Conservation (phyloP, 108 stramenopile genomes). For the Skeletonema costatum region DNA sequence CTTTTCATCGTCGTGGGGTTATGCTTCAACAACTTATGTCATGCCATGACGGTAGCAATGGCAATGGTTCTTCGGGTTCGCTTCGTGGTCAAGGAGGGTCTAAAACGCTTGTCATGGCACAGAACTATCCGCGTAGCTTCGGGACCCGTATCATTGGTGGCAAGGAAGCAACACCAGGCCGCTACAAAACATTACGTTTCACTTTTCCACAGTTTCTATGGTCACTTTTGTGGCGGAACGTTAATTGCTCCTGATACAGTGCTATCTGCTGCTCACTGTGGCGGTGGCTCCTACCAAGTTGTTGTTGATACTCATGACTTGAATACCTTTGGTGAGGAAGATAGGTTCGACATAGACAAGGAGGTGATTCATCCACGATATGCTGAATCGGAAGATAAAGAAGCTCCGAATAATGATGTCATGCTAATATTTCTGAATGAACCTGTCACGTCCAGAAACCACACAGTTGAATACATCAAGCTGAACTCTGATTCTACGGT, state of each 20-base stretch:
- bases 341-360: neutral
- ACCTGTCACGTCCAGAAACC: neutral
- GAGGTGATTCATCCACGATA: neutral
- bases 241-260: constrained; percentile 59
- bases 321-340: neutral
- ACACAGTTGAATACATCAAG: neutral
- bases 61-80: too few species aligned
- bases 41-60: too few species aligned
- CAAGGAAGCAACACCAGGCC: constrained; percentile 9
- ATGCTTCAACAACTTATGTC: too few species aligned
- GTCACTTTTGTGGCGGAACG: constrained; percentile 49
- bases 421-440: neutral
- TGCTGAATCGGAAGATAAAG: neutral
- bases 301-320: neutral
- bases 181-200: constrained; percentile 44
- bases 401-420: constrained; percentile 29
- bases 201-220: neutral
- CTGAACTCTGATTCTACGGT: neutral
- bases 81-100: too few species aligned
- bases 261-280: constrained; percentile 64
- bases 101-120: neutral
- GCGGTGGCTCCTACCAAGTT: neutral
- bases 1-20: too few species aligned
- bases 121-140: neutral
- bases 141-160: constrained; percentile 49